These are phyloP conservation scores for Mycena pura DNA, from an alignment of 768 basidiomycete species.

Conservation along the genomic window DNA sequence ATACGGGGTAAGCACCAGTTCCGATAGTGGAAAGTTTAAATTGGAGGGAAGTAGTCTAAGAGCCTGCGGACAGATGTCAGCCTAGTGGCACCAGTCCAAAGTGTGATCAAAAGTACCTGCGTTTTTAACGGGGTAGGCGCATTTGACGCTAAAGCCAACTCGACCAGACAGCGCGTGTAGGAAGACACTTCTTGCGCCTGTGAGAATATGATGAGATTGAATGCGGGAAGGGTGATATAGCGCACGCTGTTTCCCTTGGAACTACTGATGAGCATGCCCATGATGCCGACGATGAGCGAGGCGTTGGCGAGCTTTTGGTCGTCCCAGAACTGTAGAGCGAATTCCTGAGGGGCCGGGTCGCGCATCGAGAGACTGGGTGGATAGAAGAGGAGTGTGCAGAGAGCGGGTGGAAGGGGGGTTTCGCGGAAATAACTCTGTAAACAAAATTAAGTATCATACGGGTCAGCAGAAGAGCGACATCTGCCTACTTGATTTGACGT, in stretches of 20 bases:
- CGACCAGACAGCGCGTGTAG: slow-evolving; percentile 80
- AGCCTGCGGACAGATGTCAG: slow-evolving; percentile 39
- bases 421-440: slow-evolving; percentile 94
- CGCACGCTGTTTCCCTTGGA: slow-evolving; percentile 70
- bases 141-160: slow-evolving; percentile 92
- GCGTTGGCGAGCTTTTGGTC: slow-evolving; percentile 87
- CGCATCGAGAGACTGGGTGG: slow-evolving; percentile 66
- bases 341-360: slow-evolving; percentile 79
- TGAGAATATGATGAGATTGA: neutral
- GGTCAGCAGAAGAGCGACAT: neutral
- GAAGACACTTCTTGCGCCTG: slow-evolving; percentile 64
- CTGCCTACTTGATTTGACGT: slow-evolving; percentile 86
- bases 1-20: slow-evolving; percentile 74
- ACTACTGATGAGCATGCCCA: slow-evolving; percentile 80
- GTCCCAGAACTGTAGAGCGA: slow-evolving; percentile 97
- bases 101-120: slow-evolving; percentile 56
- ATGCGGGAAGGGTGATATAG: slow-evolving; percentile 18
- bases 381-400: slow-evolving; percentile 75
- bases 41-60: slow-evolving; percentile 55
- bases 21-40: slow-evolving; percentile 66
- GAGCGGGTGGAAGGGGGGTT: slow-evolving; percentile 71
- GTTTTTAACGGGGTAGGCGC: slow-evolving; percentile 88
- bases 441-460: slow-evolving; percentile 24
- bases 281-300: slow-evolving; percentile 77
- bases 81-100: slow-evolving; percentile 8